Percentiles rank a stretch among this genome's conserved stretches.
phyloP scores from a whole-genome alignment of 345 rosid species.

The Salix koriyanagi region DNA sequence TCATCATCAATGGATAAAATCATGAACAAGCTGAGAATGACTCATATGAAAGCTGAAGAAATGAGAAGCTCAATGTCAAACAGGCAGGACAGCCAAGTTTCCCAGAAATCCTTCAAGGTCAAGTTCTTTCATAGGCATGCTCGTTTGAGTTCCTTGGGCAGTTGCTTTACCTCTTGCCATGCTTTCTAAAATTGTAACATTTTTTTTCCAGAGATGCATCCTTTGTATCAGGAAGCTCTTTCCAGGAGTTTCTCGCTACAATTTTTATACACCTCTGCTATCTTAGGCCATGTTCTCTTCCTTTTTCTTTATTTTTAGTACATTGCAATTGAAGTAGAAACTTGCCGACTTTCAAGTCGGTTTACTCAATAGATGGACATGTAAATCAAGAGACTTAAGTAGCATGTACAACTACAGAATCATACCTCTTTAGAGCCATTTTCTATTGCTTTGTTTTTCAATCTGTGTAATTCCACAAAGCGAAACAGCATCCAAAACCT shows the following conservation, averaged over 20 bases:
- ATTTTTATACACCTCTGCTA: neutral
- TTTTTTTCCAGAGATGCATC: neutral
- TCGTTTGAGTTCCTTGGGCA: constrained; percentile 31
- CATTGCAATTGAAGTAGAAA: neutral
- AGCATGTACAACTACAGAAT: neutral
- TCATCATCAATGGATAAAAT: constrained; percentile 80
- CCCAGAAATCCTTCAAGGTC: constrained; percentile 34
- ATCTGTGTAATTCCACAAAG: too few relatives aligned
- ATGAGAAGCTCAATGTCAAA: constrained; percentile 60
- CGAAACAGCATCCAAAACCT: too few relatives aligned
- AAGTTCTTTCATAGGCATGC: constrained; percentile 34
- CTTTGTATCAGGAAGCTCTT: neutral
- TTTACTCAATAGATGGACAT: neutral
- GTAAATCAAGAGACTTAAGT: neutral
- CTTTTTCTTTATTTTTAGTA: too few relatives aligned
- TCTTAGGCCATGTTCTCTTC: neutral
- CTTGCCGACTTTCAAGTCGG: neutral
- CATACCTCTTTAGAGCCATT: too few relatives aligned
- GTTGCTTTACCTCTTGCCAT: constrained; percentile 49
- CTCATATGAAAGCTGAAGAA: constrained; percentile 64
- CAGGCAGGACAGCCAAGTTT: constrained; percentile 25
- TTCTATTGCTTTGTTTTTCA: too few relatives aligned
- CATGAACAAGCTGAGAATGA: constrained; percentile 56
- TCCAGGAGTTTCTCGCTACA: neutral
- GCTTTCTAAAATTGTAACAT: constrained; percentile 14